Evolutionary conservation across 2,329 filamentous ascomycete species (phyloP), one percentile per base, ranked within the genome.

Genomic region (Lasiodiplodia gonubiensis): DNA sequence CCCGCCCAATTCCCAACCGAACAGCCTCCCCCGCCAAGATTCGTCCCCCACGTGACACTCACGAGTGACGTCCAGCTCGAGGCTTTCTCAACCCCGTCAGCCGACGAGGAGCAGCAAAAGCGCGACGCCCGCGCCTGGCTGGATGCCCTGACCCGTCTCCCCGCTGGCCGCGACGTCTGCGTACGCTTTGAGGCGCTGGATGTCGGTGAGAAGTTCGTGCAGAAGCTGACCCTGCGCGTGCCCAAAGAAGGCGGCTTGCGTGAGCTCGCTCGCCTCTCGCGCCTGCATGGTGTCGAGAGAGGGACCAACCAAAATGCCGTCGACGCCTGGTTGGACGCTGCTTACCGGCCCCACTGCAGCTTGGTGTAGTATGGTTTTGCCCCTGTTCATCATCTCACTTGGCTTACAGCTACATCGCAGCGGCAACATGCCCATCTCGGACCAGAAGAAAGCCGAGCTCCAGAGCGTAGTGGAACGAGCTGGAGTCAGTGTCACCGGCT

Each of bases 21-120:
- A 57, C 80, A 78, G n/a, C 71, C 74, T 10, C 70, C 77, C 53
- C 67, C 71, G 25, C 69, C 74, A 14, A 30, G 57, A 23, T 82
- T 82, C 72, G 69, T 79, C 61, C 80, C 80, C 3, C 80, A 82
- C 68, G 68, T 82, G 51, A 82, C 80, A 6, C 69, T 82, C 18
- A 82, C 79, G 0, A 78, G 79, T 16, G 74, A 78, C 27, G 76
- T 81, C 25, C 52, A 63, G 0, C 69, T 72, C 0, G 71, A 71
- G 3, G 61, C 70, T 27, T 76, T 78, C 60, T 68, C 55, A 3
- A 10, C 14, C 1, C 30, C 30, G 8, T 49, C 59, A 1, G 2
- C 18, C 18, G 57, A 55, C 39, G 66, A 55, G 37, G 25, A 18
- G 12, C 49, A 37, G n/a, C 57, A 63, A 16, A 54, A 57, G 35